A percentile compares a stretch with the other conserved stretches of the same genome.
Evolutionary conservation across 352 stramenopile species (phyloP).

Genomic region (Plasmopara muralis): DNA sequence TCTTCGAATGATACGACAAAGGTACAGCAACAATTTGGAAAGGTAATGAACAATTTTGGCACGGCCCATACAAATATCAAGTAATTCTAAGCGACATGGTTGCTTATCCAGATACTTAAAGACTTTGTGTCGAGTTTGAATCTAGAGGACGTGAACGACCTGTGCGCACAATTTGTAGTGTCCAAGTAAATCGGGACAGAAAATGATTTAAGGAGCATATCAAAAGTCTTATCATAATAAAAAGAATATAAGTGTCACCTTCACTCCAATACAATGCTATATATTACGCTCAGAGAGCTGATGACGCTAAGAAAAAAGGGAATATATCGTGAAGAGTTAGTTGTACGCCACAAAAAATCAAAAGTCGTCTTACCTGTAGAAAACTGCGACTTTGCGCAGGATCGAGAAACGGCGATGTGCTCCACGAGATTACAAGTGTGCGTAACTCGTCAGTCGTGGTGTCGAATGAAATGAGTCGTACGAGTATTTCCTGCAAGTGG

Average conservation of each 20-base stretch:
- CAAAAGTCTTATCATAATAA: not conserved
- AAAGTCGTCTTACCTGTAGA: slow-evolving; percentile 30
- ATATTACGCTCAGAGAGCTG: slow-evolving; percentile 15
- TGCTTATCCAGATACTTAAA: slow-evolving; percentile 25
- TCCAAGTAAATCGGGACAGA: slow-evolving; percentile 16
- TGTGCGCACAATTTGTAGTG: slow-evolving; percentile 58
- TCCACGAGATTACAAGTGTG: slow-evolving; percentile 78
- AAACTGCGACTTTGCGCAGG: slow-evolving; percentile 39
- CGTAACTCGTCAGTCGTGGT: slow-evolving; percentile 61
- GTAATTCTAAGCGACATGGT: slow-evolving; percentile 6
- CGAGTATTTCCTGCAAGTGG: slow-evolving; percentile 40
- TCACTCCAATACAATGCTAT: too few species aligned
- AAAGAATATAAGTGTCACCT: too few species aligned
- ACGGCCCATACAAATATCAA: not conserved
- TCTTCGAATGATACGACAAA: slow-evolving; percentile 44
- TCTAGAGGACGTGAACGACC: slow-evolving; percentile 63
- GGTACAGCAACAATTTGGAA: slow-evolving; percentile 54
- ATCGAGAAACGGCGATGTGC: slow-evolving; percentile 71
- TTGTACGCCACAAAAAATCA: not conserved
- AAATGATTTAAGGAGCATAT: slow-evolving; percentile 3
- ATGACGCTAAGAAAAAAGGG: slow-evolving; percentile 24
- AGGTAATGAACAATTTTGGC: slow-evolving; percentile 25
- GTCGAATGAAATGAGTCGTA: slow-evolving; percentile 62
- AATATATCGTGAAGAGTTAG: not conserved
- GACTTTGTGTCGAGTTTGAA: slow-evolving; percentile 55